These are phyloP conservation scores for Canariomyces notabilis DNA, from an alignment of 2,329 filamentous ascomycete genomes.

Conservation along the genomic window DNA sequence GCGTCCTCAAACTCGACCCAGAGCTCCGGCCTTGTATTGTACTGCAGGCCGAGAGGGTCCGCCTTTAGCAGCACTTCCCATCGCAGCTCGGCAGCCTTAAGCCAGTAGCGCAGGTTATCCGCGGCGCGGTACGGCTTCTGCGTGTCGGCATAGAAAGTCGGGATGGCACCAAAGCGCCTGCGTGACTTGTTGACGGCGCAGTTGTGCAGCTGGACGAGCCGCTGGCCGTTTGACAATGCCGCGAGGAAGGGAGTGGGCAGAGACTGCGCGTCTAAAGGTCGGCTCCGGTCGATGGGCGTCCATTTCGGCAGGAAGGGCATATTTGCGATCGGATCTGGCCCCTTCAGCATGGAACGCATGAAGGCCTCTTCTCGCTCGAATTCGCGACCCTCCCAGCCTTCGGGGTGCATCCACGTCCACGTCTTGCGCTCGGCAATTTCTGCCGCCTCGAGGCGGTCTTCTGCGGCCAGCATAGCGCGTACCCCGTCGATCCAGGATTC, in stretches of 20 bases:
- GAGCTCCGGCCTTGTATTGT: constrained; percentile 61
- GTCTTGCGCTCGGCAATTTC: constrained; percentile 65
- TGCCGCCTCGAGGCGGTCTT: constrained; percentile 69
- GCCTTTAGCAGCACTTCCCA: constrained; percentile 83
- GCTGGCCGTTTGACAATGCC: constrained; percentile 70
- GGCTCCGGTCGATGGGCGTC: constrained; percentile 48
- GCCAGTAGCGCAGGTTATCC: constrained; percentile 93
- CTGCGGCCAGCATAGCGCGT: constrained; percentile 67
- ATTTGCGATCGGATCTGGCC: constrained; percentile 19
- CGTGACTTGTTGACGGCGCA: constrained; percentile 78
- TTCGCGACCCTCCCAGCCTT: constrained; percentile 67
- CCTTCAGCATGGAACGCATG: constrained; percentile 60
- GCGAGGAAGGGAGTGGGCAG: constrained; percentile 69
- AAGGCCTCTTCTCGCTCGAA: constrained; percentile 78
- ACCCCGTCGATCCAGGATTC: constrained; percentile 75
- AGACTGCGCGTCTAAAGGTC: constrained; percentile 27
- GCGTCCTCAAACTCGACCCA: constrained; percentile 83
- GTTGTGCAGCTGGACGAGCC: constrained; percentile 85
- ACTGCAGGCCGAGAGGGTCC: constrained; percentile 82
- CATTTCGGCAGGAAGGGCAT: constrained; percentile 62
- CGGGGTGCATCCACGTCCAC: constrained; percentile 73
- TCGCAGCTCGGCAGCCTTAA: constrained; percentile 88
- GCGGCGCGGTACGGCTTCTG: constrained; percentile 89
- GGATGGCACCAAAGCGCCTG: constrained; percentile 83
- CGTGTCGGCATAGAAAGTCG: constrained; percentile 84